Base-by-base conservation (phyloP, 495 filamentous ascomycete genomes). In the Pseudevernia furfuracea region DNA sequence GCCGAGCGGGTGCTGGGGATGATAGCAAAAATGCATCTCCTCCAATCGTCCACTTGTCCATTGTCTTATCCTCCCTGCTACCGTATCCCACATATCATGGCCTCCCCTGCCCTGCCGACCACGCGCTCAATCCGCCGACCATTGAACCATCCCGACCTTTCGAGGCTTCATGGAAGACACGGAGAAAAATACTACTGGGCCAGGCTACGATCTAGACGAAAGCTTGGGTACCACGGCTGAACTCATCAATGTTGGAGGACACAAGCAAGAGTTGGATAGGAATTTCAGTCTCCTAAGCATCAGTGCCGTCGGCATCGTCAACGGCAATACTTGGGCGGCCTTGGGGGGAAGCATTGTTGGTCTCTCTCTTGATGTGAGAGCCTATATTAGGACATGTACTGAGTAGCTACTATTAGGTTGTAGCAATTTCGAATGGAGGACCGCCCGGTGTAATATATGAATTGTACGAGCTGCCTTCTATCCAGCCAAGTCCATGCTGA, bases 221-320 rank as follows among this genome's bases (percentile, higher is more conserved):
- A 32, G 3, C 25, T 53, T 53, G 49, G 25, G 49, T 32, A 6
- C 49, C 28, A 32, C 49, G 49, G 28, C 4, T 32, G 49, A 53
- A 32, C 1, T 30, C 12, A 67, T 84, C 65, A 85, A 85, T 69
- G 81, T 77, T 0, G 80, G 78, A 8, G 82, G 84, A 36, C 83
- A 86, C 71, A 71, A 69, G 43, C 83, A 87, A 65, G 81, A 86
- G 67, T 74, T 87, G n/a, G 78, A 84, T 37, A 75, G 83, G 19
- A 81, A 84, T 56, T 86, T 85, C 71, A 80, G 81, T 61, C 73
- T 86, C 12, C 63, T 84, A 62, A 83, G 78, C 64, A 80, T 85
- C 57, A 82, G 78, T 70, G 76, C 78, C 5, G 71, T 84, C 30
- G 82, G 78, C 0, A 76, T 85, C 15, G 79, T 76, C 14, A 82